Evolutionary conservation across 2,329 filamentous ascomycete species (phyloP), one percentile per base, ranked within the genome.

Genomic region (Myriosclerotinia curreyana): DNA sequence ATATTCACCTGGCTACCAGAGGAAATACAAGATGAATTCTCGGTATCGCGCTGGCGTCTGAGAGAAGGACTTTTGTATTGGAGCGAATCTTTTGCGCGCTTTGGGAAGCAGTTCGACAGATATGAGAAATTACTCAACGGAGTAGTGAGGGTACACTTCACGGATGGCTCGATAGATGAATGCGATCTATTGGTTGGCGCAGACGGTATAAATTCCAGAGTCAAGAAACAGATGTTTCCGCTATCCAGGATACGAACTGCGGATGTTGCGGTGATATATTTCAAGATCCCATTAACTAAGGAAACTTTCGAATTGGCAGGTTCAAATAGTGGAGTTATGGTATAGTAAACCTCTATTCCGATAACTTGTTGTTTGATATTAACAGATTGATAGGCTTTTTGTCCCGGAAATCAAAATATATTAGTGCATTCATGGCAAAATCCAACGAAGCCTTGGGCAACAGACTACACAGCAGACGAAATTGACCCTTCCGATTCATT

Each of bases 161-260:
- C 75, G 1, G 75, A 83, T 64, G 81, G 80, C 2, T 71, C 71
- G 14, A 74, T 68, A 0, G 76, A 77, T 11, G 71, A 69, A 0
- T 86, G 77, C 56, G 83, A 86, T 68, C 70, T 86, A 0, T 67
- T 86, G 0, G 78, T 86, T 50, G 83, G 80, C 7, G 82, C 83
- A 3, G 84, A 86, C 65, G 84, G 84, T 0, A 77, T 81, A 51
- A 75, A 78, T 6, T 86, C 83, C 0, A 78, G 76, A 38, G 79
- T 79, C 2, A 77, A 82, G 22, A 77, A 72, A 54, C 71, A 72
- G 50, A 61, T 73, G 14, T 54, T 73, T 20, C 71, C 71, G 1
- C 48, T 65, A n/a, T 60, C 69, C 4, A 68, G 25, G 31, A 66
- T 71, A 20, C 60, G 58, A 28, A 51, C 66, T 4, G 64, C 66